Percentiles rank a stretch among this genome's conserved stretches.
Conservation (phyloP, 2,329 filamentous ascomycete genomes). For the Phialophora chinensis region DNA sequence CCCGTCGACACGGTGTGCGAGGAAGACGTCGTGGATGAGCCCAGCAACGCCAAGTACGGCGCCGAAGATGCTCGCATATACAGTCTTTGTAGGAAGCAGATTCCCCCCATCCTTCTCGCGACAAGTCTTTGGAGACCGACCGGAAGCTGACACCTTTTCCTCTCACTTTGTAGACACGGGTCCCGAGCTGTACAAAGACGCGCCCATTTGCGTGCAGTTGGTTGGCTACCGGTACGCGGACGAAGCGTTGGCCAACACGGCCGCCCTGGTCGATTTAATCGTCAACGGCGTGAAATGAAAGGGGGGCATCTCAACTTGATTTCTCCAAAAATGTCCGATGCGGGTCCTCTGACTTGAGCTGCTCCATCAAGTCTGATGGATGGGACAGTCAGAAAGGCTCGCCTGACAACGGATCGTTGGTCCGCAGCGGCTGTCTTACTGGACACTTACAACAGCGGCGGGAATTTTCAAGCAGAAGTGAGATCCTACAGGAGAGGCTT, state of each 20-base stretch:
- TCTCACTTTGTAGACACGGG: constrained; percentile 45
- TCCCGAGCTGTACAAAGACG: constrained; percentile 54
- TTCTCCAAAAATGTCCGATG: no score
- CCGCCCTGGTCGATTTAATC: constrained; percentile 18
- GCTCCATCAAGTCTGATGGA: no score
- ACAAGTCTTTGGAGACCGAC: constrained; percentile 45
- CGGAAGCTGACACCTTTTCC: constrained; percentile 44
- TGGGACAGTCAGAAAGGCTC: no score
- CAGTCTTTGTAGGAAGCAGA: constrained; percentile 22
- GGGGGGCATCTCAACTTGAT: no score
- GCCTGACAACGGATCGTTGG: no score
- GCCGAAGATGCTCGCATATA: constrained; percentile 26
- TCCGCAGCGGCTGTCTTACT: not conserved
- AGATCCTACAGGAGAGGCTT: not conserved
- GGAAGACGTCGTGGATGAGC: constrained; percentile 52
- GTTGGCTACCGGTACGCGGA: constrained; percentile 61
- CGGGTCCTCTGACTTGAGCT: no score
- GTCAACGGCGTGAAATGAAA: constrained; percentile 16
- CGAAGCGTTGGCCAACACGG: constrained; percentile 45
- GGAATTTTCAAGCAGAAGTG: not conserved
- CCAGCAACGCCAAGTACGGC: constrained; percentile 43
- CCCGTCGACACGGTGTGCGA: constrained; percentile 60
- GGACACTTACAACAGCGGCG: not conserved
- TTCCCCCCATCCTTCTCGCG: not conserved
- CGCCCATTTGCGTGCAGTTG: constrained; percentile 60